These are phyloP conservation scores for Pythium scleroteichum DNA, from an alignment of 352 stramenopile species.

Conservation along the genomic window DNA sequence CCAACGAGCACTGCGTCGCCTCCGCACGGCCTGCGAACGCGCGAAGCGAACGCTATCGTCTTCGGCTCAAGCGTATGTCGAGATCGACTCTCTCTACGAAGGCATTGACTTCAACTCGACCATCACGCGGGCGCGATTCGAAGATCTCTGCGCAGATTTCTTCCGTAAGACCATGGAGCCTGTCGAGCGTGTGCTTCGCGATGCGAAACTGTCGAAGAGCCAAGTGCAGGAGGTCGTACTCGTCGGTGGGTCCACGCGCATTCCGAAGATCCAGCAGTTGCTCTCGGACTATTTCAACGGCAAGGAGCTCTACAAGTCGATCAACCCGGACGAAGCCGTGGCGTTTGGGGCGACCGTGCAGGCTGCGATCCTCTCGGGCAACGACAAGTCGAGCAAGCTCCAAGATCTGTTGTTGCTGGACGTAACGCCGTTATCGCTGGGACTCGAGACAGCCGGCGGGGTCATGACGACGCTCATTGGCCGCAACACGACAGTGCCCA, in stretches of 20 bases:
- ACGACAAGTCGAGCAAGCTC: constrained; percentile 78
- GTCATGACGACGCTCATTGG: constrained; percentile 89
- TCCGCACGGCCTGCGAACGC: constrained; percentile 92
- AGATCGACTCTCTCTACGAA: constrained; percentile 94
- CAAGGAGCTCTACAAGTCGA: constrained; percentile 69
- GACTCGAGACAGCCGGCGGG: constrained; percentile 86
- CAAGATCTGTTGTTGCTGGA: constrained; percentile 86
- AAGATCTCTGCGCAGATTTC: constrained; percentile 86
- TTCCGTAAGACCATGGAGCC: constrained; percentile 91
- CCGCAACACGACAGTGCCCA: constrained; percentile 87
- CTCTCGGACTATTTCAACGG: constrained; percentile 60
- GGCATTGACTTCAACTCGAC: constrained; percentile 92
- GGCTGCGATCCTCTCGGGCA: constrained; percentile 58
- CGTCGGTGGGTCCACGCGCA: constrained; percentile 65
- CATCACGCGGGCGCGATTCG: constrained; percentile 91
- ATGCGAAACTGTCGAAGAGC: constrained; percentile 89
- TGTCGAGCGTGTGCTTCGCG: constrained; percentile 82
- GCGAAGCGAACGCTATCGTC: constrained; percentile 94
- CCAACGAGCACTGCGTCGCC: constrained; percentile 87
- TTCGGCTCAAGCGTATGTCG: constrained; percentile 92
- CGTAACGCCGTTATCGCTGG: constrained; percentile 83
- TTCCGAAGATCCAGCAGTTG: constrained; percentile 55
- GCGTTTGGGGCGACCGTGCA: constrained; percentile 78
- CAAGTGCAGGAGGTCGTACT: constrained; percentile 81
- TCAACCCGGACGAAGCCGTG: constrained; percentile 84